Evolutionary conservation across 257 asterid species (phyloP).

Genomic region (Lycium ferocissimum): DNA sequence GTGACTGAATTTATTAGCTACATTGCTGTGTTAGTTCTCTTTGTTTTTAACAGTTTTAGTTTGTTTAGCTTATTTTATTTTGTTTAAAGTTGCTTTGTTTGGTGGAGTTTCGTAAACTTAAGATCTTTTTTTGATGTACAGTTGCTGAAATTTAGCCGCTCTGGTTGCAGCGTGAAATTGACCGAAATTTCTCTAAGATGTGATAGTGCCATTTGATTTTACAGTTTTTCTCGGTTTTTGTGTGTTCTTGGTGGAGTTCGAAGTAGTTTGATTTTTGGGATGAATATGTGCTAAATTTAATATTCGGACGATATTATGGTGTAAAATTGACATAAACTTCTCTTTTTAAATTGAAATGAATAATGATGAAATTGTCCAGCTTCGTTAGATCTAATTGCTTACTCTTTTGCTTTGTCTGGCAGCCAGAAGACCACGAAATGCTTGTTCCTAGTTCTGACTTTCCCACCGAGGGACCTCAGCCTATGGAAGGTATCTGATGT

Average conservation of each 20-base stretch:
- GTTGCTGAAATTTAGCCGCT: background rate
- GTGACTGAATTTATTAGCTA: background rate
- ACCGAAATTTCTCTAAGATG: background rate
- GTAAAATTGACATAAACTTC: slow-evolving; percentile 3
- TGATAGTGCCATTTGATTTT: background rate
- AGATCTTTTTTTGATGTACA: slow-evolving; percentile 38
- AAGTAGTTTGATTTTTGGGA: slow-evolving; percentile 1
- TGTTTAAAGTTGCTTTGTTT: slow-evolving; percentile 11
- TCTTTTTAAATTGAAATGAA: slow-evolving; percentile 9
- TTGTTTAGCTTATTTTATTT: background rate
- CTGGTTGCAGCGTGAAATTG: background rate
- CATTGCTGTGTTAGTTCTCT: background rate
- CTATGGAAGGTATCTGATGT: slow-evolving; percentile 68
- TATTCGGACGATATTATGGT: background rate
- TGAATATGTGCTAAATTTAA: slow-evolving; percentile 1
- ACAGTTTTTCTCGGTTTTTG: background rate
- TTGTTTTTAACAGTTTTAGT: background rate
- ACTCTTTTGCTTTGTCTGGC: slow-evolving; percentile 37
- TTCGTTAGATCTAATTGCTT: slow-evolving; percentile 44
- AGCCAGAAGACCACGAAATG: slow-evolving; percentile 73
- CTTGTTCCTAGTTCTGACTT: slow-evolving; percentile 67
- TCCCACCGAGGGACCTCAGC: slow-evolving; percentile 64
- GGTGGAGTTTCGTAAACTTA: slow-evolving; percentile 23
- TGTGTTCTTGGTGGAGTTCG: background rate
- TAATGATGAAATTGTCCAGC: slow-evolving; percentile 29